phyloP scores from a whole-genome alignment of 305 asterid species.

The Ajuga reptans region DNA sequence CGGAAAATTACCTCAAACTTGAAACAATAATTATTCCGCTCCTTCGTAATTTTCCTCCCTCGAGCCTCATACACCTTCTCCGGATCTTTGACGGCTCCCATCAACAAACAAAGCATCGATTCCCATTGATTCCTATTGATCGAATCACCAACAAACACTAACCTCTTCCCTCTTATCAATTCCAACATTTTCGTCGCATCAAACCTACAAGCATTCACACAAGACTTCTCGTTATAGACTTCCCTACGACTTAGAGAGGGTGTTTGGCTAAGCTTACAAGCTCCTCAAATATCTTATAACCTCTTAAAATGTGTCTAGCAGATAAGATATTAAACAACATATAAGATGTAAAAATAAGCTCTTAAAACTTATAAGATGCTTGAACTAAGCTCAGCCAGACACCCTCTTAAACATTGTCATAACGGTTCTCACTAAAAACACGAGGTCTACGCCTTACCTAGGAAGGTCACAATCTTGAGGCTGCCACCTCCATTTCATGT shows the following conservation, averaged over 20 bases:
- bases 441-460: conserved; percentile 38
- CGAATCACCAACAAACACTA: conserved; percentile 89
- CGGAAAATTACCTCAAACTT: conserved; percentile 62
- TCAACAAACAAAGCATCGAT: conserved; percentile 79
- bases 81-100: conserved; percentile 70
- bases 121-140: conserved; percentile 92
- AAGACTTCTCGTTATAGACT: not conserved
- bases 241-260: too few relatives aligned
- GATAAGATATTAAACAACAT: too few relatives aligned
- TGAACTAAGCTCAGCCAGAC: too few relatives aligned
- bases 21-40: conserved; percentile 70
- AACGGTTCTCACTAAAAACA: not conserved
- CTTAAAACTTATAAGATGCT: too few relatives aligned
- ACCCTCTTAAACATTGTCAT: not conserved
- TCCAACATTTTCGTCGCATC: conserved; percentile 78
- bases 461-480: conserved; percentile 79
- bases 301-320: too few relatives aligned
- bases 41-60: conserved; percentile 74
- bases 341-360: too few relatives aligned
- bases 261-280: too few relatives aligned
- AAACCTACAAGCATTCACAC: conserved; percentile 41
- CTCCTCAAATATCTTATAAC: too few relatives aligned
- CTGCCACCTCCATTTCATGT: conserved; percentile 96
- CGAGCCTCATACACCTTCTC: conserved; percentile 72
- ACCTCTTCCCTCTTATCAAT: conserved; percentile 70